A percentile compares a stretch with the other conserved stretches of the same genome.
These are phyloP conservation scores for Ophiobolus disseminans DNA, from an alignment of 2,329 filamentous ascomycete species.

Conservation along the genomic window DNA sequence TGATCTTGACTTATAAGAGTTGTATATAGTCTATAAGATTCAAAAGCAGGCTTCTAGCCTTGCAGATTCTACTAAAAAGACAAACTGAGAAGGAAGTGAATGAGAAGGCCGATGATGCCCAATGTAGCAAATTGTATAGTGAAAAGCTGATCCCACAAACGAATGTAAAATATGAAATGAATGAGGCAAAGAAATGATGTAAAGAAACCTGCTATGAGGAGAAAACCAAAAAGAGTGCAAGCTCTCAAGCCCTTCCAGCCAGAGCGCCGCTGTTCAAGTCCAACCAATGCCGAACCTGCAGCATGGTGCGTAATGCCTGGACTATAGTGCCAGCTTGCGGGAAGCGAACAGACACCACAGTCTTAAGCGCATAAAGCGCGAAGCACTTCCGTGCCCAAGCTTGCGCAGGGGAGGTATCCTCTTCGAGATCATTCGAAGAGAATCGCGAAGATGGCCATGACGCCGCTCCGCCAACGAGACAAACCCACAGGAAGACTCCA, in stretches of 20 bases:
- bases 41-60: too few species aligned
- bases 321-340: conserved; percentile 29
- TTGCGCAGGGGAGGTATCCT: conserved; percentile 11
- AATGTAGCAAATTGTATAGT: too few species aligned
- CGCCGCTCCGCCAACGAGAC: conserved; percentile 39
- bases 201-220: too few species aligned
- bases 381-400: conserved; percentile 41
- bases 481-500: conserved; percentile 43
- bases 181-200: too few species aligned
- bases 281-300: conserved; percentile 32
- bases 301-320: conserved; percentile 33
- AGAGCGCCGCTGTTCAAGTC: conserved; percentile 16
- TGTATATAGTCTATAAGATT: too few species aligned
- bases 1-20: too few species aligned
- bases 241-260: not conserved
- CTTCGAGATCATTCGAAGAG: conserved; percentile 1
- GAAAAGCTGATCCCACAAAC: too few species aligned
- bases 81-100: too few species aligned
- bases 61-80: too few species aligned
- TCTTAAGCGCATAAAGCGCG: conserved; percentile 34
- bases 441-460: conserved; percentile 22
- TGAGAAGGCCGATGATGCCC: too few species aligned
- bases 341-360: conserved; percentile 25
- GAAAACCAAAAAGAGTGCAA: too few species aligned
- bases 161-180: too few species aligned